A percentile compares a stretch with the other conserved stretches of the same genome.
Evolutionary conservation across 1,139 yeast genomes (phyloP).

Genomic region (Suhomyces bolitotheri): DNA sequence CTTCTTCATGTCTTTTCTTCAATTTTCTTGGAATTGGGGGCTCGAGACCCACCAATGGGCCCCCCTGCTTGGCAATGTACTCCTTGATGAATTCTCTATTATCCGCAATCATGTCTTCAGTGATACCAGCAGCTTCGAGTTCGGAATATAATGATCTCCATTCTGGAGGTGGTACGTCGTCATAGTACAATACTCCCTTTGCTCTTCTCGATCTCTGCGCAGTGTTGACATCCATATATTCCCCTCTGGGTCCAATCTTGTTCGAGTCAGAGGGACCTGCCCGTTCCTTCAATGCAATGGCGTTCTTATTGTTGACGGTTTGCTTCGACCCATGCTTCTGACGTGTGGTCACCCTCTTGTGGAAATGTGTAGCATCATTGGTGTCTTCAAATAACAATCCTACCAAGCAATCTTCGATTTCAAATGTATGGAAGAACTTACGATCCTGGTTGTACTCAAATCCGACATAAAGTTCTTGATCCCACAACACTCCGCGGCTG

Average conservation of each 20-base stretch:
- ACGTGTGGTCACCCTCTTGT: slow-evolving; percentile 70
- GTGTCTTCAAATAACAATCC: slow-evolving; percentile 90
- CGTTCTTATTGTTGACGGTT: slow-evolving; percentile 82
- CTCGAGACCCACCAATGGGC: slow-evolving; percentile 81
- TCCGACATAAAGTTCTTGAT: slow-evolving; percentile 87
- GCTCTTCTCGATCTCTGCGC: slow-evolving; percentile 59
- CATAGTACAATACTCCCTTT: slow-evolving; percentile 68
- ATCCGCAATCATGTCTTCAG: slow-evolving; percentile 89
- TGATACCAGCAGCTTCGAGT: slow-evolving; percentile 74
- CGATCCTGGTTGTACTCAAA: slow-evolving; percentile 92
- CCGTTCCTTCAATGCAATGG: slow-evolving; percentile 70
- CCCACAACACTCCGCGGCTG: slow-evolving; percentile 89
- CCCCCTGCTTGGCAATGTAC: slow-evolving; percentile 75
- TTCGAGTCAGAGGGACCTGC: slow-evolving; percentile 35
- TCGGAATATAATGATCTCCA: slow-evolving; percentile 79
- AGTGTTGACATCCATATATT: slow-evolving; percentile 45
- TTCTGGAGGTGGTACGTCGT: slow-evolving; percentile 80
- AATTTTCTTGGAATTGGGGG: slow-evolving; percentile 78
- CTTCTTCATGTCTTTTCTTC: slow-evolving; percentile 21
- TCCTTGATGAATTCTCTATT: slow-evolving; percentile 79
- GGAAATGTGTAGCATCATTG: slow-evolving; percentile 82
- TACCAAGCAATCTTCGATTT: slow-evolving; percentile 85
- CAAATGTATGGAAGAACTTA: slow-evolving; percentile 92
- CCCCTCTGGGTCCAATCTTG: slow-evolving; percentile 76
- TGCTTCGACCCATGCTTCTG: slow-evolving; percentile 84